Evolutionary conservation across 2,329 filamentous ascomycete genomes (phyloP).

Genomic region (Aspergillus sclerotialis): DNA sequence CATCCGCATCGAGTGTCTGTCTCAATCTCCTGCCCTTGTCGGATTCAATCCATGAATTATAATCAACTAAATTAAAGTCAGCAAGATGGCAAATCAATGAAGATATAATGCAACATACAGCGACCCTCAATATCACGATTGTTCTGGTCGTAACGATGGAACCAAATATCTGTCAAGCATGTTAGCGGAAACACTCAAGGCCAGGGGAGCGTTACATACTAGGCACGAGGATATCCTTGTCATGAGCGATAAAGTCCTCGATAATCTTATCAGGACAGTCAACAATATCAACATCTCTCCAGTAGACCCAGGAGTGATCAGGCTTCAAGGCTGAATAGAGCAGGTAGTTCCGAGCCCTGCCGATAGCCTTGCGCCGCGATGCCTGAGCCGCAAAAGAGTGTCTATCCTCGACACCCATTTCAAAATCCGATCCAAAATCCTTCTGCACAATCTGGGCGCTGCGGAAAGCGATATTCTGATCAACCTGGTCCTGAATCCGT

Average conservation of each 20-base stretch:
- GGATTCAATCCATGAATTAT: constrained; percentile 98
- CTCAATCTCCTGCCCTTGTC: constrained; percentile 72
- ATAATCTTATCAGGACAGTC: constrained; percentile 82
- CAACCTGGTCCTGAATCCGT: constrained; percentile 70
- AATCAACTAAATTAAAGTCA: constrained; percentile 65
- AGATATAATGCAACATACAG: constrained; percentile 55
- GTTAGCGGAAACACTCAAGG: too few species aligned
- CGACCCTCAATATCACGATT: constrained; percentile 84
- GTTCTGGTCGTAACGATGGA: constrained; percentile 79
- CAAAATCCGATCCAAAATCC: constrained; percentile 71
- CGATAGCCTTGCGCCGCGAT: constrained; percentile 84
- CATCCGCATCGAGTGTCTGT: constrained; percentile 66
- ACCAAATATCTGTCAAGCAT: constrained; percentile 92
- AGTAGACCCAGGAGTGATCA: constrained; percentile 97
- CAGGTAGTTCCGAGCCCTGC: constrained; percentile 84
- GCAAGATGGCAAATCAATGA: constrained; percentile 6
- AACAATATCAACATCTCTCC: constrained; percentile 93
- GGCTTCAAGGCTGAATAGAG: constrained; percentile 77
- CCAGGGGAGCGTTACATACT: constrained; percentile 75
- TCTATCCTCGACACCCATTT: constrained; percentile 72
- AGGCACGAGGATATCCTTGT: constrained; percentile 86
- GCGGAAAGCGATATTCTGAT: constrained; percentile 73
- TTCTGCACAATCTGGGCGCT: constrained; percentile 84
- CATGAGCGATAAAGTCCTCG: constrained; percentile 91
- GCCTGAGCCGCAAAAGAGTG: constrained; percentile 85